Evolutionary conservation across 441 rosid genomes (phyloP).

Genomic region (Gossypium gossypioides): DNA sequence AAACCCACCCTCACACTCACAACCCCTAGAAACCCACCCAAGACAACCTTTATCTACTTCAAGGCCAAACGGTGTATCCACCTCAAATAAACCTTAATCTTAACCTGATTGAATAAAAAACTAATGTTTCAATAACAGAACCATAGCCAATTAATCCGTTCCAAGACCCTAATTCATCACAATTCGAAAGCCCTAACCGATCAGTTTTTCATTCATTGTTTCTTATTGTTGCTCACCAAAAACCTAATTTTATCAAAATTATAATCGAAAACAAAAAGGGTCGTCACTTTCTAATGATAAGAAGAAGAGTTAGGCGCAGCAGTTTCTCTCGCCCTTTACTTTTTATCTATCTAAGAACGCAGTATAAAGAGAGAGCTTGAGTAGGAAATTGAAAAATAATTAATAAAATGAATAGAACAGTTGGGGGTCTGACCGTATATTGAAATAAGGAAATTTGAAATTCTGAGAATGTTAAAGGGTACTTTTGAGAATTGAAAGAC

Average conservation of each 20-base stretch:
- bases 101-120: neutral
- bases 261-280: constrained; percentile 7
- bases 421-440: neutral
- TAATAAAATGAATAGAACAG: neutral
- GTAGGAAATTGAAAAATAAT: constrained; percentile 8
- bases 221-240: constrained; percentile 2
- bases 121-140: neutral
- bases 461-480: constrained; percentile 30
- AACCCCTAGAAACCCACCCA: constrained; percentile 37
- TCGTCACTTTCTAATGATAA: neutral
- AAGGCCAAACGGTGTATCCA: constrained; percentile 6
- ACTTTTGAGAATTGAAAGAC: constrained; percentile 18
- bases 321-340: neutral
- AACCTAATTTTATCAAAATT: constrained; percentile 23
- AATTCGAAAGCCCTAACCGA: constrained; percentile 14
- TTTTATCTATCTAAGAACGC: neutral
- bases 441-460: constrained; percentile 14
- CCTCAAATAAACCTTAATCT: neutral
- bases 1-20: constrained; percentile 21
- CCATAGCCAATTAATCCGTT: neutral
- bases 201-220: constrained; percentile 14
- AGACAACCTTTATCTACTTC: constrained; percentile 28
- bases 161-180: constrained; percentile 31
- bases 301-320: neutral
- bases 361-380: constrained; percentile 7